Evolutionary conservation across 345 rosid species (phyloP).

Genomic region (Populus pruinosa): DNA sequence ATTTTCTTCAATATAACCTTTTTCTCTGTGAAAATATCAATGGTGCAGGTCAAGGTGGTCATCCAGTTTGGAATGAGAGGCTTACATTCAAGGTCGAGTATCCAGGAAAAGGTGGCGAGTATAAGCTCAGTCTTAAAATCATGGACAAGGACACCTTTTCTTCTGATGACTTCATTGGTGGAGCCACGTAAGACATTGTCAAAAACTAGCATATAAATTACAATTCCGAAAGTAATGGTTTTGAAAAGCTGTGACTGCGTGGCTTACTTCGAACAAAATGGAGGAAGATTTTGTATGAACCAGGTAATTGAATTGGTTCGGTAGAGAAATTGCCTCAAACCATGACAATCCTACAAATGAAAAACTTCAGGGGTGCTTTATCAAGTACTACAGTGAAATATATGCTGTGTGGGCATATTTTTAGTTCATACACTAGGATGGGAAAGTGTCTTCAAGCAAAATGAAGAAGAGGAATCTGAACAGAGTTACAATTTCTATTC

Average conservation of each 20-base stretch:
- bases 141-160: slow-evolving; percentile 89
- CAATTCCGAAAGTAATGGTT: neutral
- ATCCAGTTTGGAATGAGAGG: slow-evolving; percentile 72
- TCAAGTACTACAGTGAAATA: neutral
- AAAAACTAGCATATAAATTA: neutral
- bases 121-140: slow-evolving; percentile 60
- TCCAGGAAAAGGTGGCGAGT: slow-evolving; percentile 57
- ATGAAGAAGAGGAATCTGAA: neutral
- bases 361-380: neutral
- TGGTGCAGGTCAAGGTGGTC: slow-evolving; percentile 43
- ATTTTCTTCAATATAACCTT: neutral
- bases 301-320: neutral
- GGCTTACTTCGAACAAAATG: neutral
- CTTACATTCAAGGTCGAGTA: slow-evolving; percentile 66
- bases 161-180: slow-evolving; percentile 63
- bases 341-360: neutral
- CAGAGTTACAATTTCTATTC: neutral
- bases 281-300: neutral
- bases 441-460: neutral
- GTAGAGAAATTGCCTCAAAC: neutral
- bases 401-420: neutral
- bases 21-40: neutral
- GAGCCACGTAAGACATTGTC: slow-evolving; percentile 53
- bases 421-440: neutral
- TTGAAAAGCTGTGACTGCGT: neutral